phyloP scores from a whole-genome alignment of 352 stramenopile genomes.

The Phytophthora constricta region DNA sequence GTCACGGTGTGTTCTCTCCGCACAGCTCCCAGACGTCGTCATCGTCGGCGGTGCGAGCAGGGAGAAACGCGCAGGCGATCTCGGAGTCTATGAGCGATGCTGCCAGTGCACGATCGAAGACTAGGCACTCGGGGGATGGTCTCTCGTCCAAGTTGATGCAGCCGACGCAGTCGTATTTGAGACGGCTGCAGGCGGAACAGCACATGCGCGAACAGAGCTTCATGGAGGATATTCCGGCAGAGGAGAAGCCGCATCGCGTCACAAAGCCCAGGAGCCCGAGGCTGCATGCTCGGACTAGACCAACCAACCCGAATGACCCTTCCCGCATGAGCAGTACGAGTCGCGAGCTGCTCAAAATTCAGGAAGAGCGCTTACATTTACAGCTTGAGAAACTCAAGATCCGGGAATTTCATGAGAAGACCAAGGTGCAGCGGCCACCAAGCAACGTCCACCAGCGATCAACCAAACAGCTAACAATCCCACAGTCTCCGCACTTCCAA shows the following conservation, averaged over 20 bases:
- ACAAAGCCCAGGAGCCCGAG: constrained; percentile 63
- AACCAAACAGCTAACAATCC: constrained; percentile 83
- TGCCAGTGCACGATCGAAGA: constrained; percentile 12
- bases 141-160: constrained; percentile 65
- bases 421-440: constrained; percentile 66
- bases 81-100: background rate
- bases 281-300: constrained; percentile 46
- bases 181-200: constrained; percentile 68
- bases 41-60: constrained; percentile 20
- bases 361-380: constrained; percentile 69
- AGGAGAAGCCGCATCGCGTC: constrained; percentile 56
- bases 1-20: constrained; percentile 33
- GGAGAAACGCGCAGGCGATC: background rate
- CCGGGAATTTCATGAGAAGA: constrained; percentile 80
- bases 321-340: constrained; percentile 79
- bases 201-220: constrained; percentile 53
- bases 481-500: constrained; percentile 68
- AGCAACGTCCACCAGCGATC: constrained; percentile 78
- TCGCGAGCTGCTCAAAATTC: constrained; percentile 78
- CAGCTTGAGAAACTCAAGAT: constrained; percentile 80
- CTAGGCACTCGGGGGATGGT: constrained; percentile 21
- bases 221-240: constrained; percentile 45
- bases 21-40: constrained; percentile 37
- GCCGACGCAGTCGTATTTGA: constrained; percentile 70
- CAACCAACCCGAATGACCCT: constrained; percentile 48